phyloP scores from a whole-genome alignment of 768 basidiomycete genomes.

The Lepiota brunneoincarnata region DNA sequence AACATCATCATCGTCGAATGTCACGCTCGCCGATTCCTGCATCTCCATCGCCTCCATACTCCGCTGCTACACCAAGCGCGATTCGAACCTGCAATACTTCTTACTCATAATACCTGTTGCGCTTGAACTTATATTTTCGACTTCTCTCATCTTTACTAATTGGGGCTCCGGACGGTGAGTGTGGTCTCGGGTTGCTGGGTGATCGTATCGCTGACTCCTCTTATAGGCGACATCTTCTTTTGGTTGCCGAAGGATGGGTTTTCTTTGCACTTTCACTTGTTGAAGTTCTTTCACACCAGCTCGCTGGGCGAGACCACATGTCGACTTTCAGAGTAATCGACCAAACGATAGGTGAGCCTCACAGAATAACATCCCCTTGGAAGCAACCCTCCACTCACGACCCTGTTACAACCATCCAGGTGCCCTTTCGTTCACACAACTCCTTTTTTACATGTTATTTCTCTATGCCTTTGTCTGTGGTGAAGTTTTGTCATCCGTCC shows the following conservation, averaged over 20 bases:
- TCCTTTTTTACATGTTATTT: conserved; percentile 62
- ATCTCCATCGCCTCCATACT: conserved; percentile 69
- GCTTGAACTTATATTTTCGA: conserved; percentile 59
- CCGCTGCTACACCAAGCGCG: conserved; percentile 48
- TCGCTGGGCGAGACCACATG: conserved; percentile 46
- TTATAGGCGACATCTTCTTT: conserved; percentile 25
- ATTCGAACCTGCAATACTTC: conserved; percentile 44
- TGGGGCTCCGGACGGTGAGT: conserved; percentile 49
- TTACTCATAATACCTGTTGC: conserved; percentile 60
- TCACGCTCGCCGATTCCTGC: conserved; percentile 43
- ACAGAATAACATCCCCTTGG: not conserved
- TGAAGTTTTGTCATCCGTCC: conserved; percentile 52
- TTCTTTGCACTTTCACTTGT: conserved; percentile 59
- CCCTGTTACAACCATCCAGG: conserved; percentile 30
- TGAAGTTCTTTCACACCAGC: conserved; percentile 55
- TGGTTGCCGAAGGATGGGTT: conserved; percentile 59
- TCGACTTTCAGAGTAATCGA: conserved; percentile 52
- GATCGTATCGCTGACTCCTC: too few species aligned
- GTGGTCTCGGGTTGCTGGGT: too few species aligned
- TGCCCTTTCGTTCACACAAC: conserved; percentile 59
- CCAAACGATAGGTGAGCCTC: conserved; percentile 60
- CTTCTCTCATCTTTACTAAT: conserved; percentile 48
- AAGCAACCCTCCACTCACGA: not conserved
- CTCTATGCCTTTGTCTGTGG: conserved; percentile 54
- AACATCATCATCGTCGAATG: conserved; percentile 32